A percentile compares a stretch with the other conserved stretches of the same genome.
phyloP scores from a whole-genome alignment of 2,329 filamentous ascomycete genomes.

The Sclerotinia sclerotiorum region DNA sequence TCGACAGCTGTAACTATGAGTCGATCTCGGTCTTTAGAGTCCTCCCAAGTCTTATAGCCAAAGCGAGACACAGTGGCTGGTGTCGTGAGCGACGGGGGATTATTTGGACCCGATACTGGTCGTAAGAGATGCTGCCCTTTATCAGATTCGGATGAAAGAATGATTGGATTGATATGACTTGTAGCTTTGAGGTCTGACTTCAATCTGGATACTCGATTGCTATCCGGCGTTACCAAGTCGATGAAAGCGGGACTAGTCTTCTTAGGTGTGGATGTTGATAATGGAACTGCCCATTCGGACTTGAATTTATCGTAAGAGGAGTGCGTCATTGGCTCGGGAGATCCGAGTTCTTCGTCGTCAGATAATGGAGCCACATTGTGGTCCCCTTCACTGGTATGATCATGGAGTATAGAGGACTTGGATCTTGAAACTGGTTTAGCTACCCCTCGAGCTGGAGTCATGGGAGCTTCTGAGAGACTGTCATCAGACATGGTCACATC shows the following conservation, averaged over 20 bases:
- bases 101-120: slow-evolving; percentile 21
- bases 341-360: neutral
- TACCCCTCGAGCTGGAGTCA: neutral
- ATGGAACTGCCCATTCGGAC: neutral
- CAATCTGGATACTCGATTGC: neutral
- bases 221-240: slow-evolving; percentile 10
- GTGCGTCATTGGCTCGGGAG: neutral
- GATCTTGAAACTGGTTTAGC: neutral
- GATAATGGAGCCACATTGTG: neutral
- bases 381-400: neutral
- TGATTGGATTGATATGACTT: slow-evolving; percentile 23
- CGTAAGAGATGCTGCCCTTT: slow-evolving; percentile 16
- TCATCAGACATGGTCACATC: slow-evolving; percentile 28
- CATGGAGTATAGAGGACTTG: neutral
- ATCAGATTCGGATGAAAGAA: slow-evolving; percentile 26
- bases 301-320: neutral
- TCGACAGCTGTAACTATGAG: slow-evolving; percentile 45
- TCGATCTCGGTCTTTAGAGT: slow-evolving; percentile 39
- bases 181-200: neutral
- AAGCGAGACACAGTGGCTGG: slow-evolving; percentile 32
- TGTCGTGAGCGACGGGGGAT: slow-evolving; percentile 32
- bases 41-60: slow-evolving; percentile 29
- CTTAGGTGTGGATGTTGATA: neutral
- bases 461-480: slow-evolving; percentile 1
- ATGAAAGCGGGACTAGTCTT: neutral